Conservation (phyloP, 1,139 yeast species). For the Debaryomyces udenii region DNA sequence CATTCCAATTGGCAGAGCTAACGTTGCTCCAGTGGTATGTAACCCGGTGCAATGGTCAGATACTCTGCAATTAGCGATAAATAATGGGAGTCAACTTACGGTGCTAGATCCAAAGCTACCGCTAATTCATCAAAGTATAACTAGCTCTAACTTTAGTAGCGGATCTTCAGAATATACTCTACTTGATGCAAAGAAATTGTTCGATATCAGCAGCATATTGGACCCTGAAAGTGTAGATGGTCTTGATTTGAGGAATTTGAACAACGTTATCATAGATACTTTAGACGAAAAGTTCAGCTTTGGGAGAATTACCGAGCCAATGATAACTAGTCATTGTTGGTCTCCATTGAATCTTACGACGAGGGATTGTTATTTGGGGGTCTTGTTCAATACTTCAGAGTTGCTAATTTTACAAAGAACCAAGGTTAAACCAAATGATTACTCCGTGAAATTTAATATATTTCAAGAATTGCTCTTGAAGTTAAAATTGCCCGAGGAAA, state of each 20-base stretch:
- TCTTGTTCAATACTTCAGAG: conserved; percentile 45
- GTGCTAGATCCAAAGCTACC: conserved; percentile 47
- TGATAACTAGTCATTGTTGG: conserved; percentile 43
- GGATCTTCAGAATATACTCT: conserved; percentile 15
- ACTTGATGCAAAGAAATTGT: conserved; percentile 35
- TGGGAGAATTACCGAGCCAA: conserved; percentile 35
- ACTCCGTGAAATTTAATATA: conserved; percentile 28
- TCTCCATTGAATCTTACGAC: conserved; percentile 26
- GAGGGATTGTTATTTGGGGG: conserved; percentile 37
- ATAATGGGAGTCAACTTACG: conserved; percentile 36
- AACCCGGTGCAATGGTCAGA: conserved; percentile 44
- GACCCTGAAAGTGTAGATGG: conserved; percentile 32
- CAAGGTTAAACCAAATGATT: conserved; percentile 26
- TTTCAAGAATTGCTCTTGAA: conserved; percentile 31
- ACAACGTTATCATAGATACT: conserved; percentile 28
- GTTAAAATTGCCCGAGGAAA: conserved; percentile 17
- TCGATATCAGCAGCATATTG: conserved; percentile 29
- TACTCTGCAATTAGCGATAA: conserved; percentile 42
- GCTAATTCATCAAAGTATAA: conserved; percentile 32
- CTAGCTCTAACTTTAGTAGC: conserved; percentile 15
- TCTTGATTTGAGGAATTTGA: conserved; percentile 35
- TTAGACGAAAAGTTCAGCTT: conserved; percentile 35
- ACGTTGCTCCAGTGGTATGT: conserved; percentile 23
- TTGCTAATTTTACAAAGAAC: conserved; percentile 35
- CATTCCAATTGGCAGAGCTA: conserved; percentile 26